A percentile compares a stretch with the other conserved stretches of the same genome.
Evolutionary conservation across 331 rosid genomes (phyloP).

Genomic region (Phaseolus coccineus): DNA sequence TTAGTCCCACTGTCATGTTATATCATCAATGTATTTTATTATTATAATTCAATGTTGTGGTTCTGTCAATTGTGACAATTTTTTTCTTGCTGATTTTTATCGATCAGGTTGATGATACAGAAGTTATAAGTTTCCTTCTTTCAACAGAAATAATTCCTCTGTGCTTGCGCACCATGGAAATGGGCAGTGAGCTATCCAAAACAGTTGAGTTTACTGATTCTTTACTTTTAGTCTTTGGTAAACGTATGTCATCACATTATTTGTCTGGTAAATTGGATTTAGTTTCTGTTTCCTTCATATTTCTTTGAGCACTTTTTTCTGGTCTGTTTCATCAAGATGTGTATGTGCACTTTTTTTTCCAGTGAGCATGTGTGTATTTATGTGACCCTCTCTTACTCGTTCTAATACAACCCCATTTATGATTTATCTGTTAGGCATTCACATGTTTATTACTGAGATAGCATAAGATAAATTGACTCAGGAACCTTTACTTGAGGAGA

Average conservation of each 20-base stretch:
- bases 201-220: slow-evolving; percentile 76
- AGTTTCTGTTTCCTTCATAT: slow-evolving; percentile 1
- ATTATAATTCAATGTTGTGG: background rate
- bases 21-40: background rate
- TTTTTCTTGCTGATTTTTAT: slow-evolving; percentile 17
- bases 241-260: background rate
- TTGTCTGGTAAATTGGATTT: slow-evolving; percentile 24
- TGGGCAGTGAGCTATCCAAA: slow-evolving; percentile 99
- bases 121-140: slow-evolving; percentile 93
- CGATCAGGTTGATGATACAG: slow-evolving; percentile 91
- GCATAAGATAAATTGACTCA: slow-evolving; percentile 2
- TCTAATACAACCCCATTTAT: background rate
- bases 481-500: slow-evolving; percentile 30
- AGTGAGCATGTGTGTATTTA: background rate
- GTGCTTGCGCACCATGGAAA: slow-evolving; percentile 97
- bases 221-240: slow-evolving; percentile 32
- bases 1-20: slow-evolving; percentile 4
- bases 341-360: background rate
- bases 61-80: slow-evolving; percentile 21
- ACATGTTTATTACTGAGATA: slow-evolving; percentile 9
- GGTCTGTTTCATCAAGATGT: slow-evolving; percentile 1
- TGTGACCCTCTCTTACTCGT: slow-evolving; percentile 7
- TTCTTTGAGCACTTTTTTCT: slow-evolving; percentile 15
- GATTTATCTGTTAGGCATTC: slow-evolving; percentile 29
- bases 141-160: slow-evolving; percentile 95